These are phyloP conservation scores for Microcos paniculata DNA, from an alignment of 345 rosid species.

Conservation along the genomic window DNA sequence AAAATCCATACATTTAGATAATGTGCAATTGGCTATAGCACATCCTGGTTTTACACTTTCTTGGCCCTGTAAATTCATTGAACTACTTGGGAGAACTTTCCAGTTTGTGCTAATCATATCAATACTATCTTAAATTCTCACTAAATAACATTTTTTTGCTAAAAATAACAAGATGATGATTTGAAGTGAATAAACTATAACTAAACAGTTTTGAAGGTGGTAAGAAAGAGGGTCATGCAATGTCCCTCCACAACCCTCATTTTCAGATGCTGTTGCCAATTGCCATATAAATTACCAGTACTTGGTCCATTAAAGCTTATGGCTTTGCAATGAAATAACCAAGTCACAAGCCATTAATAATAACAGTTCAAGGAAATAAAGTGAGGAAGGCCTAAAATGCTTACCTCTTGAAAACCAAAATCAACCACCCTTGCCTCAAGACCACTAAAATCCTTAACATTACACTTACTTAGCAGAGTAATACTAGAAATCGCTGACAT, in stretches of 20 bases:
- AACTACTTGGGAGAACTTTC: not conserved
- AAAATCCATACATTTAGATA: not conserved
- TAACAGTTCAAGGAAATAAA: not conserved
- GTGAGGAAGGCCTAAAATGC: not conserved
- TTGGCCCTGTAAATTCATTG: not conserved
- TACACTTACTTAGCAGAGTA: not conserved
- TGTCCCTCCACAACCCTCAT: not conserved
- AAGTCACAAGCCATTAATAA: not conserved
- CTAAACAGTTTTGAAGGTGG: too few species aligned
- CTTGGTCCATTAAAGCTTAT: too few species aligned
- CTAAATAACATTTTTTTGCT: too few species aligned
- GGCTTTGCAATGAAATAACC: not conserved
- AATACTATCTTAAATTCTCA: too few species aligned
- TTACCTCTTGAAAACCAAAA: not conserved
- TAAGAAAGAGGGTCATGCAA: too few species aligned
- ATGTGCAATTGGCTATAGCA: not conserved
- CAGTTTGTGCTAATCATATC: too few species aligned
- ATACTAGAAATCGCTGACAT: not conserved
- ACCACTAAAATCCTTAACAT: not conserved
- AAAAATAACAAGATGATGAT: too few species aligned
- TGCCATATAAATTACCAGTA: too few species aligned
- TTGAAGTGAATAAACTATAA: too few species aligned
- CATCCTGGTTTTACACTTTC: not conserved
- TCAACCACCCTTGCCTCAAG: constrained; percentile 5
- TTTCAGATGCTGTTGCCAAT: not conserved